phyloP scores from a whole-genome alignment of 1,139 yeast genomes.

The Saccharomycopsis hybrid region DNA sequence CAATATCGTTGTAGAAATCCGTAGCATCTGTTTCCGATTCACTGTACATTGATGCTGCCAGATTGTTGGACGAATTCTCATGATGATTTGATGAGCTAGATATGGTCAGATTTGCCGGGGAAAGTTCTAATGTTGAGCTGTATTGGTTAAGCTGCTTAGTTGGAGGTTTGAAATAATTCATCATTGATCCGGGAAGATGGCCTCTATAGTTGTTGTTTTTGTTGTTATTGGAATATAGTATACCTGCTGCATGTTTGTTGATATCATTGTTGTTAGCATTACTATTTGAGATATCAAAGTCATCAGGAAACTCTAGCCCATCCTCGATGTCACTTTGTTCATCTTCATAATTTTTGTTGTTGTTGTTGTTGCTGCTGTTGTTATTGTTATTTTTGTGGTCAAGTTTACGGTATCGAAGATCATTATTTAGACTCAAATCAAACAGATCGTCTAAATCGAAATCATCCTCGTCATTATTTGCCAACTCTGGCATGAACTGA shows the following conservation, averaged over 20 bases:
- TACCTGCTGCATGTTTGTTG: background rate
- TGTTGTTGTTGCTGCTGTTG: background rate
- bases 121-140: constrained; percentile 10
- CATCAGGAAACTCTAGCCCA: constrained; percentile 20
- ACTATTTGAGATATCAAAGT: constrained; percentile 9
- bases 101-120: constrained; percentile 9
- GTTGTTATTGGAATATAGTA: background rate
- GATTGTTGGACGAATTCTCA: constrained; percentile 7
- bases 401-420: background rate
- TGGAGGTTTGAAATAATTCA: constrained; percentile 6
- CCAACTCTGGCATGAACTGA: too few species aligned
- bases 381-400: background rate
- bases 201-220: background rate
- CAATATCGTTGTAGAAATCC: constrained; percentile 19
- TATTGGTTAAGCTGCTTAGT: background rate
- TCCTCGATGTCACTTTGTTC: constrained; percentile 18
- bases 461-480: background rate
- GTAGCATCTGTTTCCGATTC: constrained; percentile 19
- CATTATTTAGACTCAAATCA: background rate
- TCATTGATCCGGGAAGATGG: background rate
- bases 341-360: background rate
- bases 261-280: background rate
- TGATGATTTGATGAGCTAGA: constrained; percentile 12
- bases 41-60: constrained; percentile 17
- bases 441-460: background rate